Base-by-base conservation (phyloP, 1,139 yeast species). In the Protomyces macrosporus region DNA sequence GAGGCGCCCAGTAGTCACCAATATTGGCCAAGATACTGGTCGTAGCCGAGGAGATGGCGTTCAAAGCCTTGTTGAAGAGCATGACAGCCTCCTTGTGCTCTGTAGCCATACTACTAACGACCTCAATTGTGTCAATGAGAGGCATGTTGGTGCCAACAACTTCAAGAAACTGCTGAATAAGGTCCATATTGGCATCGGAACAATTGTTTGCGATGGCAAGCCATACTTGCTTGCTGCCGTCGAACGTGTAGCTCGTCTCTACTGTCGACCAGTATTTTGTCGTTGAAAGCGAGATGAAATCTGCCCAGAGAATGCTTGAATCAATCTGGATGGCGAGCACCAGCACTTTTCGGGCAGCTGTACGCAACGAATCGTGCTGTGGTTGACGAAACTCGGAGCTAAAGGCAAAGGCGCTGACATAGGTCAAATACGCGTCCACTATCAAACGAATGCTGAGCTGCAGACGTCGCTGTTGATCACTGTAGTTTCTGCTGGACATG, bases 11-110 rank as follows among this genome's bases (percentile, higher is more conserved):
- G 53, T 30, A 67, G 0, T 83, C 78, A 37, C 82, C 84, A 54
- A 82, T 75, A 64, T 79, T 82, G 37, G 78, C 72, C 45, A 79
- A 69, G 3, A 45, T 16, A 12, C 65, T 62, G 34, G 65, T 67
- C 57, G 71, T 42, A 35, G 72, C 62, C 14, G 56, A 65, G 12
- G 65, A 51, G 10, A 67, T 57, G 6, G 65, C 39, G 14, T 32
- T 55, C 39, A 65, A 45, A 3, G 50, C 53, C 50, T 57, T 56
- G 32, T 65, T 65, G 50, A 68, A 61, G 45, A 56, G 52, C 35
- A 48, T 51, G 33, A 48, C 34, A 16, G 53, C 54, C 35, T 35
- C 35, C 37, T 45, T 50, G 7, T 45, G 45, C 23, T 53, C 64
- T 9, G 52, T 23, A 9, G 62, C 12, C 62, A 58, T 58, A 12